Conservation (phyloP, 2,329 filamentous ascomycete species). For the Fusarium nodosum region DNA sequence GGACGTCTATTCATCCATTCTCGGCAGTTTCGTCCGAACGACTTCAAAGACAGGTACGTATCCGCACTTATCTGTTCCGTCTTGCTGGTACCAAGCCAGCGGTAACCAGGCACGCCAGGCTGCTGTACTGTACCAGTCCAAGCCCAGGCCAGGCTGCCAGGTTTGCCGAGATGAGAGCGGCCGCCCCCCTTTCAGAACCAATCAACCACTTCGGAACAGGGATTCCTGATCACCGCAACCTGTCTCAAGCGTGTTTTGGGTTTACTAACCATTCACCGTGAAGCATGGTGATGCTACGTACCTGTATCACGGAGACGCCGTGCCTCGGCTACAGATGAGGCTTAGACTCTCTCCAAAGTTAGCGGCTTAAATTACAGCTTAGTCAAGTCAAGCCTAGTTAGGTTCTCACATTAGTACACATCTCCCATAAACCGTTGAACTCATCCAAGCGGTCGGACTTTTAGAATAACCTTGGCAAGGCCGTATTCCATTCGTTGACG, state of each 20-base stretch:
- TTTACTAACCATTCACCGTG: constrained; percentile 32
- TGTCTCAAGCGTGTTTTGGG: constrained; percentile 49
- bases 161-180: constrained; percentile 41
- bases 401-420: neutral
- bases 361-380: constrained; percentile 4
- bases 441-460: constrained; percentile 36
- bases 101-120: constrained; percentile 5
- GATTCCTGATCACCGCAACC: constrained; percentile 31
- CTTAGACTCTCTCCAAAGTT: constrained; percentile 12
- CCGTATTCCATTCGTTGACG: constrained; percentile 12
- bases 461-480: constrained; percentile 24
- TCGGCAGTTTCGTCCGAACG: constrained; percentile 45
- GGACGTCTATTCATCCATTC: constrained; percentile 25
- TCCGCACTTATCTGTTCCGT: constrained; percentile 40
- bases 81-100: constrained; percentile 40
- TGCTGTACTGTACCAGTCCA: neutral
- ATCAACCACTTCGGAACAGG: constrained; percentile 34
- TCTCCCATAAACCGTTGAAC: constrained; percentile 32
- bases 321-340: constrained; percentile 40
- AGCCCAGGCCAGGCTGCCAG: constrained; percentile 6
- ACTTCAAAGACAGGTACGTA: constrained; percentile 10
- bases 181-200: constrained; percentile 24
- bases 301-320: constrained; percentile 46
- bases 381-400: neutral
- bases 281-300: constrained; percentile 15